phyloP scores from a whole-genome alignment of 2,329 filamentous ascomycete genomes.

The Neocucurbitaria cava region DNA sequence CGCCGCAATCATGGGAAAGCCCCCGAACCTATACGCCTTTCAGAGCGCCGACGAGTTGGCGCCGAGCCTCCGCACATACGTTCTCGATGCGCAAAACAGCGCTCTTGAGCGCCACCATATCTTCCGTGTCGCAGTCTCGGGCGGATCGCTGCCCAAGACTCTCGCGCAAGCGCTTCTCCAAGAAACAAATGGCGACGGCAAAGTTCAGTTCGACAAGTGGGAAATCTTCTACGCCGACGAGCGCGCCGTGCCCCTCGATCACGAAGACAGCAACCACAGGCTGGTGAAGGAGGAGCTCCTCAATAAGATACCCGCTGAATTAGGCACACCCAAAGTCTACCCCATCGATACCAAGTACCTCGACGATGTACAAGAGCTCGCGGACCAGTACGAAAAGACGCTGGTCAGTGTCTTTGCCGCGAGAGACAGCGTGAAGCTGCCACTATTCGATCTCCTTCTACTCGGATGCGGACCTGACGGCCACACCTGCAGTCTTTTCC shows the following conservation, averaged over 20 bases:
- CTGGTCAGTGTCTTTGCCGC: constrained; percentile 87
- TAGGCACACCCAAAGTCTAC: constrained; percentile 75
- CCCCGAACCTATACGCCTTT: constrained; percentile 79
- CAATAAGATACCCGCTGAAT: constrained; percentile 78
- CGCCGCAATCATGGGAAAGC: constrained; percentile 47
- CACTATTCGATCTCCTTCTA: constrained; percentile 92
- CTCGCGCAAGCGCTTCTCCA: constrained; percentile 83
- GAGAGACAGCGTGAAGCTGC: constrained; percentile 91
- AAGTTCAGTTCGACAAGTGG: constrained; percentile 83
- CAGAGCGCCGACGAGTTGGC: constrained; percentile 73
- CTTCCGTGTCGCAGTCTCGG: constrained; percentile 93
- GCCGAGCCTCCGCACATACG: constrained; percentile 77
- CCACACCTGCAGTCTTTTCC: constrained; percentile 97
- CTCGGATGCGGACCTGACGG: constrained; percentile 95
- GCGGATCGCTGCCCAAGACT: constrained; percentile 88
- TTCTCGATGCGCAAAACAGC: constrained; percentile 80
- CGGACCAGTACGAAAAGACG: constrained; percentile 89
- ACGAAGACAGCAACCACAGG: constrained; percentile 92
- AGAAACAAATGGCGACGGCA: constrained; percentile 63
- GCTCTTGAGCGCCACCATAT: constrained; percentile 79
- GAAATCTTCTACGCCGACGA: constrained; percentile 99
- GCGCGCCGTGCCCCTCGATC: constrained; percentile 88
- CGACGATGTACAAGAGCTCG: constrained; percentile 86
- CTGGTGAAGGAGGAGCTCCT: constrained; percentile 87
- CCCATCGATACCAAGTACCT: constrained; percentile 74